Conservation (phyloP, 2,329 filamentous ascomycete species). For the Apiospora aurea region DNA sequence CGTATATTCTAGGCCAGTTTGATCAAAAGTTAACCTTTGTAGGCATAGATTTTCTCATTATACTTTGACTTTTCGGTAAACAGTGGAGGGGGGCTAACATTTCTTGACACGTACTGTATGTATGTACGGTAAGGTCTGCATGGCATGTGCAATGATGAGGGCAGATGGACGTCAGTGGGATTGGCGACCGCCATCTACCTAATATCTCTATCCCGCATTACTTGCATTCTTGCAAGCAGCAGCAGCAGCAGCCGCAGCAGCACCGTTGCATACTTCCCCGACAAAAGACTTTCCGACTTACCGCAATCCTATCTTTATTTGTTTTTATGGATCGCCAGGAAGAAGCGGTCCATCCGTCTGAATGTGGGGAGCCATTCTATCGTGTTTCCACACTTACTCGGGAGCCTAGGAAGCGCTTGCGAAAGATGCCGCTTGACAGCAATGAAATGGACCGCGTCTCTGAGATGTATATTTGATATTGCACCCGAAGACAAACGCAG, state of each 20-base stretch:
- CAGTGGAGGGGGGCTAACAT: no score
- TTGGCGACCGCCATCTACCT: background rate
- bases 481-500: background rate
- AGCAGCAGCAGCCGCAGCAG: background rate
- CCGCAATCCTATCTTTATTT: background rate
- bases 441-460: background rate
- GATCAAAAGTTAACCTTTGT: no score
- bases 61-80: no score
- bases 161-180: background rate
- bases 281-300: background rate
- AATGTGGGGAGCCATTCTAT: conserved; percentile 5
- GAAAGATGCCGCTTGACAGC: background rate
- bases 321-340: conserved; percentile 5
- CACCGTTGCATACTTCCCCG: background rate
- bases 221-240: background rate
- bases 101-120: background rate
- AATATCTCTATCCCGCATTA: background rate
- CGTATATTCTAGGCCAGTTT: no score
- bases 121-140: background rate
- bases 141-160: conserved; percentile 17
- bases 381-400: conserved; percentile 8
- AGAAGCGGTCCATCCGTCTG: background rate
- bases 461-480: background rate
- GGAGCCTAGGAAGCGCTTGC: background rate
- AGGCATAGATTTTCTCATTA: no score